Base-by-base conservation (phyloP, 805 yeast genomes). In the Candida ipomoeae region DNA sequence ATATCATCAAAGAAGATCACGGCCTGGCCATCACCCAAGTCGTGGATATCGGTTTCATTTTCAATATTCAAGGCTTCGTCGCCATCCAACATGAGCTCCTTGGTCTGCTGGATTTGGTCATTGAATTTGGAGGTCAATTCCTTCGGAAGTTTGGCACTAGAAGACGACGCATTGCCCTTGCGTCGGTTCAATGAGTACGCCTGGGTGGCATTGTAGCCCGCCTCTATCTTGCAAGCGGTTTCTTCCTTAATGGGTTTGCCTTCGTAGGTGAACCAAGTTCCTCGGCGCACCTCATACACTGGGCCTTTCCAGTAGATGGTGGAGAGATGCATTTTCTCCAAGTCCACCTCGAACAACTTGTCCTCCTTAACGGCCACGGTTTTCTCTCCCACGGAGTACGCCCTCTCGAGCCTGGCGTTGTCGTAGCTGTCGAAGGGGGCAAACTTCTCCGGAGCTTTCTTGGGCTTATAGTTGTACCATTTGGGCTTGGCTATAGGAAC, bases 281-380 rank as follows among this genome's bases (percentile, higher is more conserved):
- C 96, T 48, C 97, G 70, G 42, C 96, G 73, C 1, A 92, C 85
- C 52, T 87, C 90, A 62, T 83, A 92, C 0, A 73, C 69, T 0
- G 97, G 94, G 1, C 97, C 97, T 6, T 81, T 83, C 97, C 97
- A 92, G 63, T 83, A 92, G 0, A 84, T 78, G 0, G 98, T 95
- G 3, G 68, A 56, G 59, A 91, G 64, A 44, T 74, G 75, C 66
- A 82, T 75, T 6, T 69, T 65, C 0, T 62, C 54, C 18, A 92
- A 53, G 59, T 89, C 82, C 5, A 89, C 96, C 59, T 82, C 81
- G 59, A 87, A 87, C 23, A 92, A 70, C 21, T 80, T 79, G 62
- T 91, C 98, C 59, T 89, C 96, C 61, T 84, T 84, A 1, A 92
- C 97, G 1, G 79, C 78, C 3, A 86, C 79, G 1, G 53, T 3